These are phyloP conservation scores for Fusarium staphyleae DNA, from an alignment of 2,329 filamentous ascomycete genomes.

Conservation along the genomic window DNA sequence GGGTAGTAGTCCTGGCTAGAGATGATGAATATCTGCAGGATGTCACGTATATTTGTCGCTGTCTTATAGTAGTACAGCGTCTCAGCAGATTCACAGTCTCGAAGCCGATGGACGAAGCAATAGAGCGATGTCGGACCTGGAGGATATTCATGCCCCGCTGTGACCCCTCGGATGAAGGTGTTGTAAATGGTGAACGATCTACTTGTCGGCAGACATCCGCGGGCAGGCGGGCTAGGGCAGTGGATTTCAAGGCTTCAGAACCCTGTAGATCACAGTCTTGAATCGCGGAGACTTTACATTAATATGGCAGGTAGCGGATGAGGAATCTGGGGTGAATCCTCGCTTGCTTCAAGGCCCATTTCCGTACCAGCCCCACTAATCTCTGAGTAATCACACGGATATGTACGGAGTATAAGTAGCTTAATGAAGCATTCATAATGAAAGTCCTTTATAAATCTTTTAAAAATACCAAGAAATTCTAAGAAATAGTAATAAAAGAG, in stretches of 20 bases:
- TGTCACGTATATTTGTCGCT: neutral
- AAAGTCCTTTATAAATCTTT: too few relatives aligned
- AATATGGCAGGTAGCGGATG: neutral
- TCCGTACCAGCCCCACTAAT: too few relatives aligned
- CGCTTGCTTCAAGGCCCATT: too few relatives aligned
- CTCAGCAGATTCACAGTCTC: neutral
- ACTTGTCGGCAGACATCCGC: neutral
- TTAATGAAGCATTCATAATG: too few relatives aligned
- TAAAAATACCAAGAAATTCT: too few relatives aligned
- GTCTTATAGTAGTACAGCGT: neutral
- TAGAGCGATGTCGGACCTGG: slow-evolving; percentile 36
- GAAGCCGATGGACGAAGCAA: neutral
- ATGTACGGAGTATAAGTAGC: too few relatives aligned
- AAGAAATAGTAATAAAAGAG: too few relatives aligned
- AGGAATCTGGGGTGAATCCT: slow-evolving; percentile 2
- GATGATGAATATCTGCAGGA: neutral
- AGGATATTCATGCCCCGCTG: slow-evolving; percentile 14
- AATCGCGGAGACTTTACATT: neutral
- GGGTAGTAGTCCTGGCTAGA: neutral
- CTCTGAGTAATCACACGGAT: too few relatives aligned
- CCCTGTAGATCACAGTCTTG: slow-evolving; percentile 1
- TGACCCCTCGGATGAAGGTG: neutral
- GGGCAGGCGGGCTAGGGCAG: slow-evolving; percentile 18
- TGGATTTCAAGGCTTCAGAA: neutral
- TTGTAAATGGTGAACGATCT: neutral